Evolutionary conservation across 2,329 filamentous ascomycete species (phyloP), one percentile per base, ranked within the genome.

Genomic region (Pestalotiopsis sp.): DNA sequence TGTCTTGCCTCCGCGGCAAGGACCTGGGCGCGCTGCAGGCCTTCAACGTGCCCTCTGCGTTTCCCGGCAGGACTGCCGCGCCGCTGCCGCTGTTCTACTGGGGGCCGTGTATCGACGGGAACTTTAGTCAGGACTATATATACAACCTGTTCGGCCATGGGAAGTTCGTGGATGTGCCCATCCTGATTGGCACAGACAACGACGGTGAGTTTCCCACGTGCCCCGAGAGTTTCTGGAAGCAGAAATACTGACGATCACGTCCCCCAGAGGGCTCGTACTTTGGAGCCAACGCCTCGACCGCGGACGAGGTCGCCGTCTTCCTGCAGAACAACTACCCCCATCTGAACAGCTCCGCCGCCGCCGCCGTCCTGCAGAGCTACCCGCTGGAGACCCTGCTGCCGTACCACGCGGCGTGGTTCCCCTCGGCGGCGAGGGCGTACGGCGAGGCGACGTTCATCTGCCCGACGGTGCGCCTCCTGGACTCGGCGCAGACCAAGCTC

Each of bases 61-160:
- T 85, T 45, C 79, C 81, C 0, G 81, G 81, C 2, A 76, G 80
- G 4, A 69, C 73, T 2, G 73, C 70, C 9, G 68, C 71, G 2
- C 80, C 76, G 0, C 49, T 73, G 4, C 78, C 85, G 0, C 75
- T 81, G 0, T 87, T 86, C 72, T 86, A 86, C 77, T 88, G 83
- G 83, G 81, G 83, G 2, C 86, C 86, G 0, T 84, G 82, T 63
- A 75, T 86, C 5, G 86, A 88, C 68, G 85, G 83, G 7, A 80
- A 80, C 4, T 73, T 87, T 11, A 72, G 87, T 13, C 74, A 70
- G 4, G 83, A 85, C 67, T 75, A 80, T 11, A 81, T 84, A 1
- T 83, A 82, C 56, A 70, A 67, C 4, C 74, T 85, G 68, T 84
- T 83, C 57, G 73, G 78, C 6, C 72, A 74, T 1, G 82, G 83